Base-by-base conservation (phyloP, 805 yeast genomes). In the Cyberlindnera amylophila region DNA sequence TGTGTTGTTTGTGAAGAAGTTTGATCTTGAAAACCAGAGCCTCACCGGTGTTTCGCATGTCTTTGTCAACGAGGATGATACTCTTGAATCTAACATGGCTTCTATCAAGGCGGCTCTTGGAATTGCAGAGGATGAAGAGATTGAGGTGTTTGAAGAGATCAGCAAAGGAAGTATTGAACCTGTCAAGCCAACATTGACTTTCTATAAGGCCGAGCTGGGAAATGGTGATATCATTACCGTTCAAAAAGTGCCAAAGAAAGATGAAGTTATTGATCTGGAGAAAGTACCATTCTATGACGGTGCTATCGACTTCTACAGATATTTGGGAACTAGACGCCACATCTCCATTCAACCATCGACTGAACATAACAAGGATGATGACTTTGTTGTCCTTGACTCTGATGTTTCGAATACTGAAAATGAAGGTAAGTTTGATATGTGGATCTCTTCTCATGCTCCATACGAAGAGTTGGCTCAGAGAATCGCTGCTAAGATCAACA, bases 21-120 rank as follows among this genome's bases (percentile, higher is more conserved):
- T 83, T 63, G 90, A 88, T 55, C 72, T 70, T 1, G 56, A 58
- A 4, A 52, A 63, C 0, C 83, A 79, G 57, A 59, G 68, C 5
- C 58, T 87, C n/a, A 62, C 59, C n/a, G 95, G 96, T 1, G 63
- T 84, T 15, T 75, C 86, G 0, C 85, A 86, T 53, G 58, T 71
- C 4, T 62, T 70, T 15, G 79, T 84, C 1, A 61, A 71, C 11
- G 72, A 71, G 39, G 74, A 72, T 36, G 76, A 73, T 16, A 54
- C 59, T 1, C 60, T 82, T 6, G 64, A 66, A 0, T 57, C 63
- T 3, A 45, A 82, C 14, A 49, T 67, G 3, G 69, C 70, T 11
- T 57, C 66, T 1, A 42, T 82, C 9, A 68, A 67, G 40, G 50
- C 58, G 19, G 49, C 73, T 7, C 65, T 79, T 51, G 70, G 69